Evolutionary conservation across 2,329 filamentous ascomycete genomes (phyloP), one percentile per base, ranked within the genome.

Genomic region (Claviceps sorghi): DNA sequence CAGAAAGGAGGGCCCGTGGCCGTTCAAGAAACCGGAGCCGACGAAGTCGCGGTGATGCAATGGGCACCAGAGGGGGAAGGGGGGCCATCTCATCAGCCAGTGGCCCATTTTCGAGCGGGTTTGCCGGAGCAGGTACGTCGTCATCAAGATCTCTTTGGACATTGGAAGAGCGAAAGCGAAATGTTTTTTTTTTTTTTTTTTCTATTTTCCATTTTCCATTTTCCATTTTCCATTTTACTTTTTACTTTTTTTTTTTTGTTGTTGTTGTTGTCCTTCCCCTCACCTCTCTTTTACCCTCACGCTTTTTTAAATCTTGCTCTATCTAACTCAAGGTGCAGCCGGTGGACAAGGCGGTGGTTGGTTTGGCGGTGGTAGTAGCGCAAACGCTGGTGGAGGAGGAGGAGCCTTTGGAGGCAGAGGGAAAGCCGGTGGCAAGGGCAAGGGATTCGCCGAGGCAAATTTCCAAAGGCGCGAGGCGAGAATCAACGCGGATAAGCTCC

Each of bases 401-500:
- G 56, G 57, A 44, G 56, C 58, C 15, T 58, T 57, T 36, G 62
- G 61, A 43, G 61, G 63, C 45, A 58, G 62, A 58, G 58, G 58
- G 4, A 53, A 57, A 41, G 55, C 58, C 36, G 70, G 67, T 51
- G 59, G 64, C 45, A 67, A 73, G 50, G 29, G 62, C 43, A 70
- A 65, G 52, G 69, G 66, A 42, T 72, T 73, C 54, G 64, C 65
- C 40, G 66, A 71, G 46, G 63, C 61, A 19, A 61, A 62, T 17
- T 57, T 59, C 19, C 57, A 58, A 48, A 56, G 60, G 36, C 64
- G 68, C 54, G 74, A 79, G 55, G 58, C 69, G 36, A 67, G 78
- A 62, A 75, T 80, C 61, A 79, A 80, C 58, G 74, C 76, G 57
- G 77, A 81, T 58, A 70, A 72, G 52, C 74, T 81, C 48, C 75